These are phyloP conservation scores for Chrysanthemum makinoi DNA, from an alignment of 129 eudicot genomes.

Conservation along the genomic window DNA sequence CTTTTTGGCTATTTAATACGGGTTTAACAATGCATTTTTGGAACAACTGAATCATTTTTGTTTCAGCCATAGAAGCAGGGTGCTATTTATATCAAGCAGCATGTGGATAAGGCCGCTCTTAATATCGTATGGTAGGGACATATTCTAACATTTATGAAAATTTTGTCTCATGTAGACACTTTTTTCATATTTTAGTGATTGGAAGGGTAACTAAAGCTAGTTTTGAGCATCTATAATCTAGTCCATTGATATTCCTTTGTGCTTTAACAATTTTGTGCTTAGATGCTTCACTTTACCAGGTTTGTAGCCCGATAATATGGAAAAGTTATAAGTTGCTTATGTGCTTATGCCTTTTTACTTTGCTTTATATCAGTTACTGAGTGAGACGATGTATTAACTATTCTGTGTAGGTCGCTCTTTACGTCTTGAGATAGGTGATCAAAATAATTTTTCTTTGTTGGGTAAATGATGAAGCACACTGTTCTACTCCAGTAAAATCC, in stretches of 20 bases:
- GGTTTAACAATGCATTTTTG: slow-evolving; percentile 34
- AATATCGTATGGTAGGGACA: slow-evolving; percentile 75
- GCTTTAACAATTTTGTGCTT: slow-evolving; percentile 2
- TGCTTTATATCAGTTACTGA: background rate
- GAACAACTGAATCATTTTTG: slow-evolving; percentile 38
- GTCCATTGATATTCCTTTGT: slow-evolving; percentile 4
- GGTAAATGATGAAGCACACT: background rate
- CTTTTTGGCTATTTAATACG: slow-evolving; percentile 16
- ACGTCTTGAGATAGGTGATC: slow-evolving; percentile 6
- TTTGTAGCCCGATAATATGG: too few relatives aligned
- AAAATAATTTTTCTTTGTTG: background rate
- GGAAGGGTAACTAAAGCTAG: too few relatives aligned
- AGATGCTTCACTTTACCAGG: background rate
- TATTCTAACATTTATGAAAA: slow-evolving; percentile 37
- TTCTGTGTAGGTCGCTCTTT: background rate
- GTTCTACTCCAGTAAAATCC: background rate
- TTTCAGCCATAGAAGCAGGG: slow-evolving; percentile 70
- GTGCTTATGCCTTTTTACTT: too few relatives aligned
- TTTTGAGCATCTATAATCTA: background rate
- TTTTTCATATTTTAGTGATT: slow-evolving; percentile 32
- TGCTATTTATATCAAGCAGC: slow-evolving; percentile 62
- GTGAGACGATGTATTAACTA: background rate
- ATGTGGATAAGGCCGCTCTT: slow-evolving; percentile 48
- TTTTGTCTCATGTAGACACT: slow-evolving; percentile 27
- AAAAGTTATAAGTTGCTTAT: too few relatives aligned